Evolutionary conservation across 768 basidiomycete species (phyloP).

Genomic region (Naganishia vaughanmartiniae): DNA sequence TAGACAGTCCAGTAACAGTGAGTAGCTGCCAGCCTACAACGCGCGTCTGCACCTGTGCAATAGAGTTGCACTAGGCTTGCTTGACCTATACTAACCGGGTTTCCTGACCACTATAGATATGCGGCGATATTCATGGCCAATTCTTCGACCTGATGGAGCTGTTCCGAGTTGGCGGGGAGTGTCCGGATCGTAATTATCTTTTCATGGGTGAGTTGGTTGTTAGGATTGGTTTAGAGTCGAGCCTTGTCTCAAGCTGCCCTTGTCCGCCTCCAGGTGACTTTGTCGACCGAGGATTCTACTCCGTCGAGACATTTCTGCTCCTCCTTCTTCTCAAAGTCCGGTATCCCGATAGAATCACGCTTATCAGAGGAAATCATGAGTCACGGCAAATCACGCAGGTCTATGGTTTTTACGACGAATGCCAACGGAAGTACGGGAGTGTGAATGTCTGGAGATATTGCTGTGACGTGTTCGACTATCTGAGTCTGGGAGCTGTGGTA

Average conservation of each 20-base stretch:
- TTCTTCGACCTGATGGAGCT: slow-evolving; percentile 92
- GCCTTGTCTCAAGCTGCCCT: background rate
- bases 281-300: slow-evolving; percentile 94
- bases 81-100: background rate
- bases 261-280: slow-evolving; percentile 73
- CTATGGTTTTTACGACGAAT: slow-evolving; percentile 69
- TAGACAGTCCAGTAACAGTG: slow-evolving; percentile 88
- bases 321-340: slow-evolving; percentile 88
- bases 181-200: slow-evolving; percentile 88
- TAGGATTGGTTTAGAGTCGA: background rate
- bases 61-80: background rate
- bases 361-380: slow-evolving; percentile 93
- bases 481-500: slow-evolving; percentile 90
- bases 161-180: slow-evolving; percentile 75
- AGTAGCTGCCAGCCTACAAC: slow-evolving; percentile 26
- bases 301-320: slow-evolving; percentile 88
- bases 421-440: slow-evolving; percentile 89
- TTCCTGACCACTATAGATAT: slow-evolving; percentile 49
- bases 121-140: slow-evolving; percentile 93
- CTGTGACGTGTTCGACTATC: slow-evolving; percentile 97
- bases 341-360: slow-evolving; percentile 87
- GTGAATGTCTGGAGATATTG: slow-evolving; percentile 97
- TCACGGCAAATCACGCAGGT: slow-evolving; percentile 95
- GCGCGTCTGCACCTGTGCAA: background rate
- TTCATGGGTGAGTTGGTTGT: slow-evolving; percentile 64